phyloP scores from a whole-genome alignment of 768 basidiomycete species.

The Tylopilus sp. region DNA sequence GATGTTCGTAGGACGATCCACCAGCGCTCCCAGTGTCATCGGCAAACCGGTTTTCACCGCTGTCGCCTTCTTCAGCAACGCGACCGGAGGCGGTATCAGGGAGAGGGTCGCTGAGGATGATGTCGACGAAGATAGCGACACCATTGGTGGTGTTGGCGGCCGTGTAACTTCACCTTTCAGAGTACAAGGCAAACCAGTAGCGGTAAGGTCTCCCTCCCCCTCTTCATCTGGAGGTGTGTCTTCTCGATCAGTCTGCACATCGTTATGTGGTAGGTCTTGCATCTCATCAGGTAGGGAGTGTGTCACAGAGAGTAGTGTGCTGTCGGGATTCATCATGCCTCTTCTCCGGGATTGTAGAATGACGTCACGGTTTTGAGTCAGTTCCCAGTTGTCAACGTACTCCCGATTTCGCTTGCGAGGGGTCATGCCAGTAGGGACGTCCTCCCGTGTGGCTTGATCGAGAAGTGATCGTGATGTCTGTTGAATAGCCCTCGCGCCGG shows the following conservation, averaged over 20 bases:
- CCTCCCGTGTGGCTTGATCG: slow-evolving; percentile 58
- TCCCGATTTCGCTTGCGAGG: slow-evolving; percentile 75
- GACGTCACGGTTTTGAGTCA: slow-evolving; percentile 60
- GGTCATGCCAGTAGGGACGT: slow-evolving; percentile 66
- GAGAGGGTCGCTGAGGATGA: slow-evolving; percentile 36
- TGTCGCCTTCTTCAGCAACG: slow-evolving; percentile 21
- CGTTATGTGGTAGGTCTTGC: slow-evolving; percentile 17
- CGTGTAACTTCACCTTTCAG: slow-evolving; percentile 11
- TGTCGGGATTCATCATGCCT: slow-evolving; percentile 29
- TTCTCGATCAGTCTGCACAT: slow-evolving; percentile 20
- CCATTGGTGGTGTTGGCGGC: slow-evolving; percentile 18
- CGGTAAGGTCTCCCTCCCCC: slow-evolving; percentile 18
- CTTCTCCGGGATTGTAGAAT: slow-evolving; percentile 53
- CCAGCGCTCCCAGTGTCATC: slow-evolving; percentile 25
- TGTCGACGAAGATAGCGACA: slow-evolving; percentile 37
- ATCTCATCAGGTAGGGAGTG: slow-evolving; percentile 32
- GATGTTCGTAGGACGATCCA: slow-evolving; percentile 34
- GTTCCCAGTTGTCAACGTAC: slow-evolving; percentile 66
- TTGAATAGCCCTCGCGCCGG: slow-evolving; percentile 47
- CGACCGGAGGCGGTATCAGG: slow-evolving; percentile 6
- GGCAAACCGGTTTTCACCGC: slow-evolving; percentile 21
- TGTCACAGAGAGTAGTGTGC: slow-evolving; percentile 39
- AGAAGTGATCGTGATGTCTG: slow-evolving; percentile 48
- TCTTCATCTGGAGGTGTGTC: slow-evolving; percentile 16
- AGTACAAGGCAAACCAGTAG: slow-evolving; percentile 11